Percentiles rank a stretch among this genome's conserved stretches.
phyloP scores from a whole-genome alignment of 441 rosid genomes.

The Daphne laureola region DNA sequence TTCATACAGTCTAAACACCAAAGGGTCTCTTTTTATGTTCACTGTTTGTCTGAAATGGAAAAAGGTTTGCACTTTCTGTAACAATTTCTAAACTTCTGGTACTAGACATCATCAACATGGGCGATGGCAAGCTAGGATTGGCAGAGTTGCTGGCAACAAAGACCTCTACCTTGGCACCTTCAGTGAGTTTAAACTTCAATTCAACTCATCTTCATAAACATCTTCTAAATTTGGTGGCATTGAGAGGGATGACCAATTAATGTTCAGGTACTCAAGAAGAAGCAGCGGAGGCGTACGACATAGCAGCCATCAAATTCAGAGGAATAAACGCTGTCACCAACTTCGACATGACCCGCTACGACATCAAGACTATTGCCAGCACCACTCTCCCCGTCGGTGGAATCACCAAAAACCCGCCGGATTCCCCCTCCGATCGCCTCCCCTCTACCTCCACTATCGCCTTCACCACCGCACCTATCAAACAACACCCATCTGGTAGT shows the following conservation, averaged over 20 bases:
- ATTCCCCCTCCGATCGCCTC: conserved; percentile 49
- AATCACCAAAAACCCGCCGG: conserved; percentile 30
- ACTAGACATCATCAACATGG: conserved; percentile 96
- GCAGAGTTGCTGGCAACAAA: conserved; percentile 96
- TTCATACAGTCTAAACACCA: too few species aligned
- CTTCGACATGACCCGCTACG: conserved; percentile 73
- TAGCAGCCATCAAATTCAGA: conserved; percentile 88
- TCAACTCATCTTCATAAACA: too few species aligned
- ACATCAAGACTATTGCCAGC: conserved; percentile 69
- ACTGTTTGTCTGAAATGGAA: not conserved
- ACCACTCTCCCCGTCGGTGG: conserved; percentile 82
- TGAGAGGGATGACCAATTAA: not conserved
- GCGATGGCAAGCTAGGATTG: conserved; percentile 96
- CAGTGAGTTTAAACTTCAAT: conserved; percentile 66
- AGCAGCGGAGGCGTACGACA: conserved; percentile 94
- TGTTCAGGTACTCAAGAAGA: conserved; percentile 82
- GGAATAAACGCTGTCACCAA: conserved; percentile 86
- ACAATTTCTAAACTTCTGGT: not conserved
- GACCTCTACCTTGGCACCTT: conserved; percentile 98
- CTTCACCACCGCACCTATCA: conserved; percentile 51
- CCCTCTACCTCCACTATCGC: conserved; percentile 32
- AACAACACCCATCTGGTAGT: conserved; percentile 42
- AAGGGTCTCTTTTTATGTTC: conserved; percentile 34
- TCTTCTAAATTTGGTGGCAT: too few species aligned
- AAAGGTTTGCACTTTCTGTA: not conserved